Evolutionary conservation across 169 alveolate species (phyloP).

Genomic region (Cytauxzoon felis): DNA sequence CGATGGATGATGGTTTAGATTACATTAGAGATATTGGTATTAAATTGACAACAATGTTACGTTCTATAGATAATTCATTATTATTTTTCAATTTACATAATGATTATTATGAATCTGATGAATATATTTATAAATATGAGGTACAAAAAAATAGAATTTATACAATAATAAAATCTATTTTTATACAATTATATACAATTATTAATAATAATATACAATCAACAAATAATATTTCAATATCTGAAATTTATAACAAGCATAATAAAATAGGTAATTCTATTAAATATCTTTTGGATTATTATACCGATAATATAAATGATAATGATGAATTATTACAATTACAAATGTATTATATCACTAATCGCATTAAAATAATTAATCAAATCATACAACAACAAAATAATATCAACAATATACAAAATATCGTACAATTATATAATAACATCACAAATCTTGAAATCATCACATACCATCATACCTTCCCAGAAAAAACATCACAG

Average conservation of each 20-base stretch:
- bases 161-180: conserved; percentile 4
- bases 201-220: conserved; percentile 5
- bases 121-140: conserved; percentile 14
- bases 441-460: conserved; percentile 28
- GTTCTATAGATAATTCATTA: conserved; percentile 21
- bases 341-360: conserved; percentile 49
- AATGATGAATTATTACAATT: conserved; percentile 23
- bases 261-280: conserved; percentile 17
- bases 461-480: conserved; percentile 35
- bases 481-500: conserved; percentile 15
- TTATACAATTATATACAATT: conserved; percentile 34
- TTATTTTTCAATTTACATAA: conserved; percentile 33
- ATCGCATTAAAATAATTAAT: conserved; percentile 32
- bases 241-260: conserved; percentile 28
- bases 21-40: conserved; percentile 21
- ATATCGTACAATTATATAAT: conserved; percentile 12
- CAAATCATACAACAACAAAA: conserved; percentile 24
- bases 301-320: conserved; percentile 17
- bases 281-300: conserved; percentile 1
- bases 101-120: conserved; percentile 28
- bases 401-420: conserved; percentile 10
- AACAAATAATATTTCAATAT: conserved; percentile 6
- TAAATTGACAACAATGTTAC: conserved; percentile 18
- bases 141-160: conserved; percentile 16
- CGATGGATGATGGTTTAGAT: neutral